A percentile compares a stretch with the other conserved stretches of the same genome.
Evolutionary conservation across 176 grass and related monocot genomes (phyloP).

Genomic region (Hordeum marinum): DNA sequence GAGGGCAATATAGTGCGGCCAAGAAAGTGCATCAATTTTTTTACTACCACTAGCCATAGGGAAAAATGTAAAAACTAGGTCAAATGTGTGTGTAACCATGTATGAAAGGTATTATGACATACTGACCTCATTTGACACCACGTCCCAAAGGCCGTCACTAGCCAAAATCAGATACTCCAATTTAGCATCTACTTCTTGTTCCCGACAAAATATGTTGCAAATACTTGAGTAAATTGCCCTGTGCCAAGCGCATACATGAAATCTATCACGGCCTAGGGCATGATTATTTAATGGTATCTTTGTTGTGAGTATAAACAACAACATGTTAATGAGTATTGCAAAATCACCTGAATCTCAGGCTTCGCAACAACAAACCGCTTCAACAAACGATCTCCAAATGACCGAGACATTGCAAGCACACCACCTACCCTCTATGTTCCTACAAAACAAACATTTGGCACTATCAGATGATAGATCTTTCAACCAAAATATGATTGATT

Average conservation of each 20-base stretch:
- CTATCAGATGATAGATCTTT: conserved; percentile 10
- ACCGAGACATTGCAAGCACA: conserved; percentile 82
- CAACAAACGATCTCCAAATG: conserved; percentile 87
- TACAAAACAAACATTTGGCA: conserved; percentile 22
- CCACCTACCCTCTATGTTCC: conserved; percentile 91
- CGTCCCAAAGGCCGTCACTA: conserved; percentile 87
- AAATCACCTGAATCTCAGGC: conserved; percentile 80
- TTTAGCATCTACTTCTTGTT: conserved; percentile 67
- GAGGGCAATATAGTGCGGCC: background rate
- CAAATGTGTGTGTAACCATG: background rate
- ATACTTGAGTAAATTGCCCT: background rate
- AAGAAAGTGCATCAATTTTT: background rate
- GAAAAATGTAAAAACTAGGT: background rate
- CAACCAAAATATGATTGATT: background rate
- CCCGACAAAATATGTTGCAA: conserved; percentile 39
- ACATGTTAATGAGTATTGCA: conserved; percentile 12
- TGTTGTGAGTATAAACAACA: background rate
- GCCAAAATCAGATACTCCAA: conserved; percentile 83
- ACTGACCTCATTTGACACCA: conserved; percentile 74
- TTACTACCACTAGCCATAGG: background rate
- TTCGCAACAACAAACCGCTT: conserved; percentile 83
- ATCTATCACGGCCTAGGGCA: too few species aligned
- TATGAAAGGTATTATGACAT: background rate
- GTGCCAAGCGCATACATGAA: too few species aligned
- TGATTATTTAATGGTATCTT: background rate